Base-by-base conservation (phyloP, 148 eudicot species). In the Vaccinium macrocarpon region DNA sequence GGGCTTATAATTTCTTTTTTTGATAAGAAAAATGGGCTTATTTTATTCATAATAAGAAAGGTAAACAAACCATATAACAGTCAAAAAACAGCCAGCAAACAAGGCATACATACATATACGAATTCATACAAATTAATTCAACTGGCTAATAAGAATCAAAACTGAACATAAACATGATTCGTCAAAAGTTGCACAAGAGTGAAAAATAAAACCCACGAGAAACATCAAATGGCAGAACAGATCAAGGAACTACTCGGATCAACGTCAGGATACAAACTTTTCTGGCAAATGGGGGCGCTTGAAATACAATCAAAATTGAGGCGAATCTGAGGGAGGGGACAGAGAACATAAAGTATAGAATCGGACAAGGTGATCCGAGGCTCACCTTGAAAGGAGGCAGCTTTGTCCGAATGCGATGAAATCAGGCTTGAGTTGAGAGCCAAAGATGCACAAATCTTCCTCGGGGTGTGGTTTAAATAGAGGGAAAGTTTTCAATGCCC, bases 151-250 rank as follows among this genome's bases (percentile, higher is more conserved):
- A 23, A 50, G 80, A 77, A 77, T 51, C 32, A 76, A 51, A 23
- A 5, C 2, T 8, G 16, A 35, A 14, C 4, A n/a, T 14, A 79
- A 29, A 11, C 82, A 51, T 50, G 1, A 71, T 32, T 29, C 84
- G 52, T 51, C 57, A 25, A 16, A 16, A 71, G 35, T 68, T 13
- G 76, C 78, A 82, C 29, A 23, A 82, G 84, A 82, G 66, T 21
- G 71, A 46, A 18, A 11, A 15, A 82, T 16, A 51, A 6, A 70
- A 6, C 35, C 2, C 35, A 81, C 42, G 12, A 81, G 57, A 49
- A 82, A 70, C 84, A 72, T 35, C 6, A 52, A 72, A 72, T 53
- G 55, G 79, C 61, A 53, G 8, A 7, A 23, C 6, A 48, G 32
- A 42, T 23, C 52, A 42, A 42, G 5, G 21, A 21, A 62, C 35